Conservation (phyloP, 768 basidiomycete genomes). For the Phallus indusiatus region DNA sequence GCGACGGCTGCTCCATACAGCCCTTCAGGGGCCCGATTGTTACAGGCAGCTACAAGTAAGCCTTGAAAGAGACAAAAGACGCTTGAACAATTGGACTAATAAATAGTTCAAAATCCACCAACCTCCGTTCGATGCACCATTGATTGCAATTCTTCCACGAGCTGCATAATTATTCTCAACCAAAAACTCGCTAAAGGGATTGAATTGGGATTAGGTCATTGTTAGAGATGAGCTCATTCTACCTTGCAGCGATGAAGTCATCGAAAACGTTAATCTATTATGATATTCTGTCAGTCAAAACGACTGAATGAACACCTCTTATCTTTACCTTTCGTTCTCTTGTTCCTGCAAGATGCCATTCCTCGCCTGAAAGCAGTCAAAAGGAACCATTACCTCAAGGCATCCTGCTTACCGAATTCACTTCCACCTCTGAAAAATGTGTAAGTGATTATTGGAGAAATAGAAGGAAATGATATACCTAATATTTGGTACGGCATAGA, state of each 20-base stretch:
- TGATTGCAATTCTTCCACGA: slow-evolving; percentile 62
- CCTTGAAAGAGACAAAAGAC: slow-evolving; percentile 28
- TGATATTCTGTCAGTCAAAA: neutral
- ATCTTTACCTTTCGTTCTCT: slow-evolving; percentile 54
- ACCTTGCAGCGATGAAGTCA: slow-evolving; percentile 80
- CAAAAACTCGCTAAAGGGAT: slow-evolving; percentile 46
- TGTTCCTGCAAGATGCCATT: slow-evolving; percentile 72
- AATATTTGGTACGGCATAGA: slow-evolving; percentile 41
- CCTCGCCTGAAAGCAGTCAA: slow-evolving; percentile 28
- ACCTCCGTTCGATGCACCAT: slow-evolving; percentile 80
- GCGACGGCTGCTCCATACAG: slow-evolving; percentile 70
- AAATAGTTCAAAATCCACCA: slow-evolving; percentile 12
- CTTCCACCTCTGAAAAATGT: slow-evolving; percentile 48
- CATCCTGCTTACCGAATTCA: slow-evolving; percentile 48
- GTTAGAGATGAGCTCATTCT: slow-evolving; percentile 18
- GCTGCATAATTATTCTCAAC: slow-evolving; percentile 64
- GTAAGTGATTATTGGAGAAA: neutral
- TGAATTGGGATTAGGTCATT: neutral
- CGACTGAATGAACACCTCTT: slow-evolving; percentile 1
- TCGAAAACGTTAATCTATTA: slow-evolving; percentile 64
- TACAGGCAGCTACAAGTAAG: slow-evolving; percentile 74
- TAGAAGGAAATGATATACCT: slow-evolving; percentile 17
- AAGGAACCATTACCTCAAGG: neutral
- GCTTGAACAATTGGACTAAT: neutral
- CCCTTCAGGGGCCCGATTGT: slow-evolving; percentile 69